Base-by-base conservation (phyloP, 73 alveolate genomes). In the Strombidium stylifer region DNA sequence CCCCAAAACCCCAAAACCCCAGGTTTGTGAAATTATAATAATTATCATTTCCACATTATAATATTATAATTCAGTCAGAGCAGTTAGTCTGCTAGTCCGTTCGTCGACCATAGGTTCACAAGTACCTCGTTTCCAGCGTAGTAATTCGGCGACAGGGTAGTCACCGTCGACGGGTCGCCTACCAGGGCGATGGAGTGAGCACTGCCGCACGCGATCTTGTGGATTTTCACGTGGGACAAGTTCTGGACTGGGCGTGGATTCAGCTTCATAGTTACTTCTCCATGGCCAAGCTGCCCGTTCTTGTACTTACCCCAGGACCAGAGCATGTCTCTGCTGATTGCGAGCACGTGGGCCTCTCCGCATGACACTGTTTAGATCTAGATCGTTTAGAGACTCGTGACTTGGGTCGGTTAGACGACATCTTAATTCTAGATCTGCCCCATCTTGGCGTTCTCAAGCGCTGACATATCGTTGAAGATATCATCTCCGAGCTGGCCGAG, bases 221-320 rank as follows among this genome's bases (percentile, higher is more conserved):
- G 58, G 20, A 89, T 80, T 50, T 78, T 77, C 30, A 86, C 48
- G 1, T 77, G 21, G 76, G 84, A 79, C 53, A 93, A 51, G 10
- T 93, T 75, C 56, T 85, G 84, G 15, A 93, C 90, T 6, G 94
- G 94, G 25, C 96, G 68, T 1, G 98, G 98, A 49, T 83, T 77
- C 49, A 86, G 34, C 62, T 62, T 87, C 67, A 69, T 78, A 46
- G 89, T 73, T 8, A 92, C 74, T 34, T 87, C 87, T 0, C 96
- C 96, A 31, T 84, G 82, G 0, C 98, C 98, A 18, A 92, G 76
- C 66, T 92, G 92, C 0, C 98, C 98, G 60, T 81, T 69, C 58
- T 84, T 87, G 74, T 57, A 85, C 91, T 73, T 87, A 37, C 98
- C 98, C 98, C 98, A 92, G 15, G 93, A 73, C 98, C 98, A 92